phyloP scores from a whole-genome alignment of 2,329 filamentous ascomycete genomes.

The Cladosporium colombiae region DNA sequence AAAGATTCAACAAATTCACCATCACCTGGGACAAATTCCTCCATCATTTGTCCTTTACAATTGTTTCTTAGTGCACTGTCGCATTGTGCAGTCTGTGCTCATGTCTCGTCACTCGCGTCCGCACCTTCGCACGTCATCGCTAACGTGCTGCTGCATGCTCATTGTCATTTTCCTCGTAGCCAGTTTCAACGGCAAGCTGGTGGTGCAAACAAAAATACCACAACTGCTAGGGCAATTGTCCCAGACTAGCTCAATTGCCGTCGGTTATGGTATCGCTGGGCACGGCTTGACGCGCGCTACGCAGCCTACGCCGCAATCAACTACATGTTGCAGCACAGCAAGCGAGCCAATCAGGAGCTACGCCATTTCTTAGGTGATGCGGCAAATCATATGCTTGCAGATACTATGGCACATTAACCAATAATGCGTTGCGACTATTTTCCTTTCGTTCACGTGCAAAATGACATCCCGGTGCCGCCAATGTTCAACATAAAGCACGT shows the following conservation, averaged over 20 bases:
- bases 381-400: neutral
- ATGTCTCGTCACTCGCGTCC: neutral
- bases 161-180: neutral
- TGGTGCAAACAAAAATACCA: neutral
- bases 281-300: neutral
- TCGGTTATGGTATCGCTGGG: neutral
- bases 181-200: neutral
- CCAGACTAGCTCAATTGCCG: neutral
- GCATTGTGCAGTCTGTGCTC: neutral
- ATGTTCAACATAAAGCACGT: neutral
- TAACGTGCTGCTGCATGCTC: neutral
- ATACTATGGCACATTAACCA: neutral
- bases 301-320: conserved; percentile 3
- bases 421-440: neutral
- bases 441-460: neutral
- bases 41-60: neutral
- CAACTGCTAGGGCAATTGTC: no score
- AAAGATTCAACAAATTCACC: neutral
- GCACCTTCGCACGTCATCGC: neutral
- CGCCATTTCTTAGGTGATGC: neutral
- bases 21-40: neutral
- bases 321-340: neutral
- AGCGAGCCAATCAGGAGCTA: neutral
- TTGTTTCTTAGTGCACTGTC: neutral
- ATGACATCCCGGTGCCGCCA: neutral